Evolutionary conservation across 148 eudicot species (phyloP).

Genomic region (Pouteria glomerata): DNA sequence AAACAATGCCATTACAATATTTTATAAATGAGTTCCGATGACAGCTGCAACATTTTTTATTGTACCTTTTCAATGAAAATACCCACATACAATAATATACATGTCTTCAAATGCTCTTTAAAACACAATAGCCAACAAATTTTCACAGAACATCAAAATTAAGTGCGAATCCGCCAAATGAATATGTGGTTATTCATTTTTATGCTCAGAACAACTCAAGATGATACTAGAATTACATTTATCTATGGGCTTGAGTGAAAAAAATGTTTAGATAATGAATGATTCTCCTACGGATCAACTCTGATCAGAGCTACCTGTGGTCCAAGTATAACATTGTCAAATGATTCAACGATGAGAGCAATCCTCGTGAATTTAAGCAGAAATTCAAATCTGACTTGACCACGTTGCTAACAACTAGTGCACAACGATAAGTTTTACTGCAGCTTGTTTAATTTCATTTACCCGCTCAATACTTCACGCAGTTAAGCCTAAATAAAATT

Average conservation of each 20-base stretch:
- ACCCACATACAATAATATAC: neutral
- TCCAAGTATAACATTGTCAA: neutral
- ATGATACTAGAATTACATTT: neutral
- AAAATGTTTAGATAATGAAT: no score
- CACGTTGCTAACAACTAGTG: neutral
- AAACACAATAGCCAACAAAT: neutral
- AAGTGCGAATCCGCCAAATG: neutral
- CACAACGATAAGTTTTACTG: neutral
- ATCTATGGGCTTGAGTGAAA: neutral
- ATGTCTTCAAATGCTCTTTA: neutral
- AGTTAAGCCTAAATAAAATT: neutral
- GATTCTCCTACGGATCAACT: neutral
- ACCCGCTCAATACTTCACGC: neutral
- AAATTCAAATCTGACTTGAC: neutral
- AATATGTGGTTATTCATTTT: neutral
- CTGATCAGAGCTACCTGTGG: neutral
- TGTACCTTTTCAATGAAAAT: neutral
- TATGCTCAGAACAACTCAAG: neutral
- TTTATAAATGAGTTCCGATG: neutral
- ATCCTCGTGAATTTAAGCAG: neutral
- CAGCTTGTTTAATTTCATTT: neutral
- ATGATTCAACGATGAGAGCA: neutral
- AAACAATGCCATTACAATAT: neutral
- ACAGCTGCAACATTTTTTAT: neutral
- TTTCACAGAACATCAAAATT: neutral